A percentile compares a stretch with the other conserved stretches of the same genome.
phyloP scores from a whole-genome alignment of 2,329 filamentous ascomycete species.

The Aspergillus novoparasiticus region DNA sequence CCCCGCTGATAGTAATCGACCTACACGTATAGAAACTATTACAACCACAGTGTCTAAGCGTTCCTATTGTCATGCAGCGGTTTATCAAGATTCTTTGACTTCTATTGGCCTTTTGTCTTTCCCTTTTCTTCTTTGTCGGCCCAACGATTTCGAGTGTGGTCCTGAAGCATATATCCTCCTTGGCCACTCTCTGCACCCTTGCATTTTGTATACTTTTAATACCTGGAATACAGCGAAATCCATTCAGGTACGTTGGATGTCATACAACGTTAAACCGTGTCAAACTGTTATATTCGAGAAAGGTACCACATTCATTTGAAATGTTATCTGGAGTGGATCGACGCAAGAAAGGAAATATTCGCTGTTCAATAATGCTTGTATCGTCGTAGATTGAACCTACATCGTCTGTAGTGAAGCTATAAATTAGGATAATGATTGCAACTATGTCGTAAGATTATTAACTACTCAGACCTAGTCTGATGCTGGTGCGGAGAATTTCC shows the following conservation, averaged over 20 bases:
- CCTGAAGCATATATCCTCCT: not conserved
- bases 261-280: not conserved
- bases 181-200: not conserved
- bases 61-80: not conserved
- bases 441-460: constrained; percentile 12
- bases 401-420: not conserved
- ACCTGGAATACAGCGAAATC: not conserved
- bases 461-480: constrained; percentile 1
- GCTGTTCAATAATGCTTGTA: not conserved
- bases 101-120: not conserved
- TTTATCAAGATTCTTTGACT: not conserved
- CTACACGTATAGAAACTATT: not conserved
- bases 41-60: not conserved
- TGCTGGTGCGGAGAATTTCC: not conserved
- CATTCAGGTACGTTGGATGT: not conserved
- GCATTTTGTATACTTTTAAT: not conserved
- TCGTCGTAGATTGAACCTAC: not conserved
- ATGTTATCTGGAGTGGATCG: not conserved
- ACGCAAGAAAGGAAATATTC: not conserved
- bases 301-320: not conserved
- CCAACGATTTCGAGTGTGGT: not conserved
- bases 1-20: not conserved
- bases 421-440: not conserved
- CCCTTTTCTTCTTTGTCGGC: not conserved
- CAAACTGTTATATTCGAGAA: not conserved